These are phyloP conservation scores for Orbilia brochopaga DNA, from an alignment of 2,329 filamentous ascomycete species.

Conservation along the genomic window DNA sequence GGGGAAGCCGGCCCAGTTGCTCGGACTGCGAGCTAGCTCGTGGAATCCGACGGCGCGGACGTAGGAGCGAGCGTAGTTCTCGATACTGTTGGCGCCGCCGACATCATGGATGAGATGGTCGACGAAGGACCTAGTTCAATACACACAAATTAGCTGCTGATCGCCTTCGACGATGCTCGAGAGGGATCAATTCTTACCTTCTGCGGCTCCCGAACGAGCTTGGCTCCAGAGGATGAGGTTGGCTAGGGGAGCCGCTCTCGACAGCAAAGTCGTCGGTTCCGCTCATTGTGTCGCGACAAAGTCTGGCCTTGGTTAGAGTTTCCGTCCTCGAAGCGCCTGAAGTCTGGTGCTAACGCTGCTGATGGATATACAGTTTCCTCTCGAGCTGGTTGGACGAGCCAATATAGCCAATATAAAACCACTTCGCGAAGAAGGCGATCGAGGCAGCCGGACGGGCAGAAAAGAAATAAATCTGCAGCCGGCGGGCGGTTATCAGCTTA, in stretches of 20 bases:
- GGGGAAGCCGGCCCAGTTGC: conserved; percentile 43
- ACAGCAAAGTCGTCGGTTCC: conserved; percentile 23
- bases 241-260: conserved; percentile 34
- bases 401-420: no score
- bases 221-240: conserved; percentile 19
- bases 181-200: conserved; percentile 25
- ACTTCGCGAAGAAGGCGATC: background rate
- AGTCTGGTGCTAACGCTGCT: no score
- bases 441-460: background rate
- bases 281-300: conserved; percentile 17
- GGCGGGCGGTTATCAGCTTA: background rate
- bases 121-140: conserved; percentile 21
- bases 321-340: no score
- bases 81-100: conserved; percentile 90
- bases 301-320: no score
- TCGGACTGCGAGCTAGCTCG: conserved; percentile 73
- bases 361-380: no score
- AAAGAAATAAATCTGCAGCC: background rate
- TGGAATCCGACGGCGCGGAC: conserved; percentile 86
- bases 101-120: conserved; percentile 63
- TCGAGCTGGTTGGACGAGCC: no score
- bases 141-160: no score
- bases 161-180: background rate
- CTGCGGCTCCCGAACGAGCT: conserved; percentile 37
- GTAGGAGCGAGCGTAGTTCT: conserved; percentile 91